Base-by-base conservation (phyloP, 768 basidiomycete species). In the Mycena rebaudengoi region DNA sequence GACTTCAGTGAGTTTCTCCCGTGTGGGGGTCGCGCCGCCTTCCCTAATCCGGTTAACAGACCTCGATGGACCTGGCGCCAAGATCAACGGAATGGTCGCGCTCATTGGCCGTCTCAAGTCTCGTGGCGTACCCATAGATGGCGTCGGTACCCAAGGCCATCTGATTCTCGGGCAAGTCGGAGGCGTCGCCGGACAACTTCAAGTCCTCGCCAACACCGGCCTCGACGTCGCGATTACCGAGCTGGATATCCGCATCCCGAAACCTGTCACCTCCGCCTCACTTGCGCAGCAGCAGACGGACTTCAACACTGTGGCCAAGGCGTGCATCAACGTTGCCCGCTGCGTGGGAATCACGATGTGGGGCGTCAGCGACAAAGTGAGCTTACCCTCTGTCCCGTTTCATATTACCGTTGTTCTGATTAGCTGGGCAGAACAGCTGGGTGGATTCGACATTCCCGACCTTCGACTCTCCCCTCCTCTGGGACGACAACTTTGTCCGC, bases 1-100 rank as follows among this genome's bases (percentile, higher is more conserved):
- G 51, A 53, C 39, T 53, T 53, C 51, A 53, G 51, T 53, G 11
- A 11, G 37, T 7, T n/a, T n/a, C n/a, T n/a, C n/a, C n/a, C n/a
- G n/a, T n/a, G n/a, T n/a, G n/a, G n/a, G n/a, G n/a, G n/a, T n/a
- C n/a, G n/a, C n/a, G n/a, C n/a, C n/a, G n/a, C n/a, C n/a, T n/a
- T n/a, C n/a, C 30, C 37, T 6, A 28, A 44, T 23, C 7, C 7
- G 30, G 5, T 13, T 20, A 26, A 7, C 44, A 68, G 63, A 83
- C 53, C 75, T 82, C 54, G 82, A 82, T 57, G 74, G 73, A 5
- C 73, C 78, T 35, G 83, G 84, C 32, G 77, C 83, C 29, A 89
- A 89, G 70, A 79, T 86, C 16, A 84, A 86, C 41, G 82, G 84
- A 20, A 83, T 88, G 79, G 73, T 81, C 64, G 82, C 81, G 62